These are phyloP conservation scores for Sphagnum tenellum DNA, from an alignment of 225 moss, liverwort and hornwort genomes.

Conservation along the genomic window DNA sequence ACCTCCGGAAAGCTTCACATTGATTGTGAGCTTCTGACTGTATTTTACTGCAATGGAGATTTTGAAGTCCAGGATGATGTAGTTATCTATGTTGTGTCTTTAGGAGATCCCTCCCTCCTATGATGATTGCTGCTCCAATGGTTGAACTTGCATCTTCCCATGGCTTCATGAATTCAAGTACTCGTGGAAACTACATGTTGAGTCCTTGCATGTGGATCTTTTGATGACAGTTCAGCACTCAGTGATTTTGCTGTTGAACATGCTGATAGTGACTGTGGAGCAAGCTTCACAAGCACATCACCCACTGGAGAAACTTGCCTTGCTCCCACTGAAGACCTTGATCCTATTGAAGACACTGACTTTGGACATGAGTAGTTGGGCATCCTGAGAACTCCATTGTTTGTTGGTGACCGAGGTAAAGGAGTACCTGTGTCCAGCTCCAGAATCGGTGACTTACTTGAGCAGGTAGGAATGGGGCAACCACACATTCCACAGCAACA, in stretches of 20 bases:
- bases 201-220: conserved; percentile 19
- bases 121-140: conserved; percentile 9
- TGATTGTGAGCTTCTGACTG: background rate
- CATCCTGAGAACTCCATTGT: background rate
- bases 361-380: conserved; percentile 10
- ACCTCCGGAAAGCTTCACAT: background rate
- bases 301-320: conserved; percentile 9
- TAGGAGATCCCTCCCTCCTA: conserved; percentile 3
- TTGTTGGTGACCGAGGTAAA: conserved; percentile 6
- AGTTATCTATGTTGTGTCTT: conserved; percentile 3
- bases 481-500: conserved; percentile 42
- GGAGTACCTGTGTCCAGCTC: conserved; percentile 14
- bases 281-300: conserved; percentile 6
- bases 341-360: conserved; percentile 21
- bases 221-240: conserved; percentile 3
- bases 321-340: background rate
- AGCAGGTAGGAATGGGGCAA: conserved; percentile 34
- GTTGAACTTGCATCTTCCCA: conserved; percentile 5
- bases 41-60: background rate
- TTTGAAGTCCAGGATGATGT: background rate
- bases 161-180: conserved; percentile 23
- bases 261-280: conserved; percentile 20
- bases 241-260: conserved; percentile 10
- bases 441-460: conserved; percentile 27
- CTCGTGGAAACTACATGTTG: conserved; percentile 20